Base-by-base conservation (phyloP, 2,329 filamentous ascomycete species). In the Penicillium sp. region DNA sequence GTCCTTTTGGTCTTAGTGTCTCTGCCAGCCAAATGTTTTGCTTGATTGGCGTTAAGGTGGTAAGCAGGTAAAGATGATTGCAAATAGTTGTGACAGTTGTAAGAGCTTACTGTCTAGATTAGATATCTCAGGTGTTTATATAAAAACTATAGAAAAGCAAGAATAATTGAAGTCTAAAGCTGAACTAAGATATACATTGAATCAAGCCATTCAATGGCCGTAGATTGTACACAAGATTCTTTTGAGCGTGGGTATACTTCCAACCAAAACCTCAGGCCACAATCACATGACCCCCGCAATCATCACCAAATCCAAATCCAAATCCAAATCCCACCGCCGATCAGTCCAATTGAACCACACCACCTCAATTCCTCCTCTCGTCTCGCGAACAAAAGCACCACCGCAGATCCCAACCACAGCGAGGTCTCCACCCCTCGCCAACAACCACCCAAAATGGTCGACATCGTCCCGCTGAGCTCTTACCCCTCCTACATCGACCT, bases 401-500 rank as follows among this genome's bases (percentile, higher is more conserved):
- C 10, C n/a, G 13, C 24, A 26, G n/a, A 13, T 11, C n/a, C 10
- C 22, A 13, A 45, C 1, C 21, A 27, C 26, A 21, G 24, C 24
- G 44, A 47, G 44, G 27, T 26, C 44, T 27, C 11, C 44, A 27
- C 14, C 19, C 24, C 24, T 33, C 31, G 46, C n/a, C 16, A 19
- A 26, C 7, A n/a, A 52, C 35, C 48, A 43, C 26, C 43, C 57
- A 77, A 71, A 67, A 80, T 80, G 77, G 77, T 80, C 69, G 77
- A 80, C 74, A 78, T 80, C 60, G 67, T 80, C 64, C 77, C 77
- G 49, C 72, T 80, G 59, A 77, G 73, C 58, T 77, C 73, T 44
- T 79, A 75, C 69, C 74, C 72, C 55, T 77, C 78, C 60, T 76
- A 98, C 80, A 96, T 99, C 78, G 89, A 93, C 64, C 82, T 95